These are phyloP conservation scores for Coemansia sp. DNA, from an alignment of 192 early-diverging fungal species.

Conservation along the genomic window DNA sequence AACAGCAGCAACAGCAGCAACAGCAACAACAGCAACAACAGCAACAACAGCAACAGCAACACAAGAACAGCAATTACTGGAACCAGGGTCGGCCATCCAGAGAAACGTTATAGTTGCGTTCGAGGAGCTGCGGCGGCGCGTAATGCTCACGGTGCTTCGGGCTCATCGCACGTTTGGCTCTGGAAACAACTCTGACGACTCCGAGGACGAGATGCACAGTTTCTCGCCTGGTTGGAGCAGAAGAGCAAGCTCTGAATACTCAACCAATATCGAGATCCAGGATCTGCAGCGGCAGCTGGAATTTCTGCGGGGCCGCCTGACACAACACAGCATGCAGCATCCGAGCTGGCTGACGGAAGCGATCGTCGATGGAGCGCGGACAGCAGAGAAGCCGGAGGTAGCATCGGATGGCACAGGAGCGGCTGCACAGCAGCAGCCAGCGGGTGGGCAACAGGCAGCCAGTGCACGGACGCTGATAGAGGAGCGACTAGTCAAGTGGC, in stretches of 20 bases:
- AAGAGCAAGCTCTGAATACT: not conserved
- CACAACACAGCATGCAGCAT: not conserved
- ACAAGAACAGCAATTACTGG: not conserved
- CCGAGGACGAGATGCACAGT: slow-evolving; percentile 9
- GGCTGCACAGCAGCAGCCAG: not conserved
- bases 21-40: not conserved
- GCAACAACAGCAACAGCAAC: not conserved
- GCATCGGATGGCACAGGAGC: slow-evolving; percentile 3
- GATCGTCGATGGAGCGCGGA: slow-evolving; percentile 5
- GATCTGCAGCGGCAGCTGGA: slow-evolving; percentile 2
- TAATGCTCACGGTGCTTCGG: slow-evolving; percentile 39
- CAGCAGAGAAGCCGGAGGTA: slow-evolving; percentile 26
- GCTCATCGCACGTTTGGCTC: slow-evolving; percentile 14
- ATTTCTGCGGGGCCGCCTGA: not conserved
- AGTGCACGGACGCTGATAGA: slow-evolving; percentile 25
- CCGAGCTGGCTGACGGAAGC: slow-evolving; percentile 21
- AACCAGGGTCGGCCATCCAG: not conserved
- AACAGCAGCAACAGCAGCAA: slow-evolving; percentile 3
- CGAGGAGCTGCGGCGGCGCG: slow-evolving; percentile 30
- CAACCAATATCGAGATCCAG: not conserved
- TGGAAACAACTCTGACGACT: slow-evolving; percentile 22
- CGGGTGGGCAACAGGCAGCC: not conserved
- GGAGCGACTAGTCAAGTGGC: slow-evolving; percentile 27
- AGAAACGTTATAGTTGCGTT: not conserved
- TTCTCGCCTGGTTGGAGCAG: not conserved